Conservation (phyloP, 2,329 filamentous ascomycete genomes). For the Talaromyces pinophilus region DNA sequence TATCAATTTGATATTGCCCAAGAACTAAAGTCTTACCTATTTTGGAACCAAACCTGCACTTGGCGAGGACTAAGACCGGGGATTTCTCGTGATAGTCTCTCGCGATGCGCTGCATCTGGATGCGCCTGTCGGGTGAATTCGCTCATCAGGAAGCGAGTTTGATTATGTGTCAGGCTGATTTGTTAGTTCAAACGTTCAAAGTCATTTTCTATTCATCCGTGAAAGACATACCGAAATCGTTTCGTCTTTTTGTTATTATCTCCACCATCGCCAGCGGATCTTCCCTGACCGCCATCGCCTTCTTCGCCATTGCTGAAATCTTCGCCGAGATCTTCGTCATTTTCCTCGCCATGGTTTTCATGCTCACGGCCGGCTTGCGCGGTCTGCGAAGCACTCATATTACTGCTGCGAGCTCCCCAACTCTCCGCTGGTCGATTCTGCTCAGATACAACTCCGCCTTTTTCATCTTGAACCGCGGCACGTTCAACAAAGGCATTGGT, state of each 20-base stretch:
- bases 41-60: slow-evolving; percentile 98
- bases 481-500: neutral
- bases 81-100: slow-evolving; percentile 84
- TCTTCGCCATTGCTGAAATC: slow-evolving; percentile 23
- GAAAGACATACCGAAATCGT: slow-evolving; percentile 42
- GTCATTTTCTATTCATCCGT: neutral
- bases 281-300: slow-evolving; percentile 18
- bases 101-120: slow-evolving; percentile 86
- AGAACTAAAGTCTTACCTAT: slow-evolving; percentile 63
- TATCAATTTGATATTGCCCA: neutral
- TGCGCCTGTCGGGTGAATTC: slow-evolving; percentile 95
- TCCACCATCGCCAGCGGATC: slow-evolving; percentile 31
- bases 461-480: neutral
- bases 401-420: neutral
- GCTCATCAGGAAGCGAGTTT: slow-evolving; percentile 96
- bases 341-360: slow-evolving; percentile 4
- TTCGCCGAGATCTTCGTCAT: slow-evolving; percentile 19
- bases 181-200: slow-evolving; percentile 15
- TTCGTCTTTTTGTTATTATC: slow-evolving; percentile 48
- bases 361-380: neutral
- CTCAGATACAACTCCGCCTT: neutral
- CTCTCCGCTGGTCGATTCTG: slow-evolving; percentile 4
- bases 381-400: slow-evolving; percentile 1
- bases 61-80: slow-evolving; percentile 88
- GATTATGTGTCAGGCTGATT: slow-evolving; percentile 76